Base-by-base conservation (phyloP, 257 asterid species). In the Paraleonurus japonicus region DNA sequence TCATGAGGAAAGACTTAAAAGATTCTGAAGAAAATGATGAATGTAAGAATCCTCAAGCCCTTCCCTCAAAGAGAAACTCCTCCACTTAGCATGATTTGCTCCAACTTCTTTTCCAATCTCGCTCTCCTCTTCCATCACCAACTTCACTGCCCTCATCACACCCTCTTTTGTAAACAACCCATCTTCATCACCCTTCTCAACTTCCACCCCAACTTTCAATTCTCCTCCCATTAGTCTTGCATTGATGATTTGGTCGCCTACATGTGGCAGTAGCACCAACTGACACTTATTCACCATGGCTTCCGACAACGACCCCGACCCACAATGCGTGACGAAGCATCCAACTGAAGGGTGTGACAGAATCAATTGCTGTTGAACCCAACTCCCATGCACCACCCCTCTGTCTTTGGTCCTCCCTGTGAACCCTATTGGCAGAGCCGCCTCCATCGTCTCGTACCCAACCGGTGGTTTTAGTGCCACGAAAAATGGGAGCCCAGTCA, bases 321-420 rank as follows among this genome's bases (percentile, higher is more conserved):
- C 87, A 22, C 89, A 78, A 15, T 85, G 89, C 0, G 85, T 80
- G 5, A 85, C 80, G 53, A 85, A 85, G 26, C 84, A 82, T 8
- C 89, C 89, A 0, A 85, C 78, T 0, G 82, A 41, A 0, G 82
- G 75, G 65, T 82, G 89, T 4, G 37, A 6, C 37, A 85, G 2
- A 15, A 85, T 80, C 68, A 68, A 39, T 5, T 73, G 75, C 13
- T 85, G 87, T 0, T 75, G 87, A 1, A 82, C 85, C 89, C 87
- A 85, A 1, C 71, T 78, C 0, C 84, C 85, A 3, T 67, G 35
- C 3, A 85, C 78, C 1, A 77, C 26, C 26, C 89, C 85, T n/a
- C 83, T 67, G 2, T 71, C 70, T 3, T 15, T 20, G 0, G 71
- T 76, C 47, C 86, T 73, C 17, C 26, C 70, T 0, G 0, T 9